Conservation (phyloP, 768 basidiomycete species). For the Pulveroboletus frians region DNA sequence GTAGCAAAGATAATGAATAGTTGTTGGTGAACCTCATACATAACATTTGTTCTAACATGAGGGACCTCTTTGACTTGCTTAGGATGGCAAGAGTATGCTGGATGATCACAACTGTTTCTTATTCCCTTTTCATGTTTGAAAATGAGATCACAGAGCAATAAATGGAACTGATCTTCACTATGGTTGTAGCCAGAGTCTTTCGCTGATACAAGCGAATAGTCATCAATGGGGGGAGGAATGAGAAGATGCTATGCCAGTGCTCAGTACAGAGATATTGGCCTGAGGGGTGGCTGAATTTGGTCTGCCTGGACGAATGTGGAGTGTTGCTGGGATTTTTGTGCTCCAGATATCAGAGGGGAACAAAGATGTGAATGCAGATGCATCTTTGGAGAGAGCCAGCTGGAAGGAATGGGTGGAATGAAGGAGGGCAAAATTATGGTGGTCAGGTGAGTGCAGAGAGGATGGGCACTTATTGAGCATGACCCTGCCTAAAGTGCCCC, state of each 20-base stretch:
- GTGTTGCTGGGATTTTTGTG: too few relatives aligned
- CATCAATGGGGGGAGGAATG: slow-evolving; percentile 66
- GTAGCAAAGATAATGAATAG: neutral
- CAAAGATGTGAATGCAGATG: too few relatives aligned
- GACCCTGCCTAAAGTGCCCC: slow-evolving; percentile 35
- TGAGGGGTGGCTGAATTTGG: neutral
- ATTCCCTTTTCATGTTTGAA: slow-evolving; percentile 50
- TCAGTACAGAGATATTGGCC: neutral
- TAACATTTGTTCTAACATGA: slow-evolving; percentile 52
- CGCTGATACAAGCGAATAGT: slow-evolving; percentile 75
- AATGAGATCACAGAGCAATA: slow-evolving; percentile 76
- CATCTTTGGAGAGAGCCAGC: too few relatives aligned
- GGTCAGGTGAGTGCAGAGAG: too few relatives aligned
- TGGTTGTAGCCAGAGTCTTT: slow-evolving; percentile 60
- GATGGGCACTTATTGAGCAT: too few relatives aligned
- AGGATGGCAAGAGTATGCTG: slow-evolving; percentile 69
- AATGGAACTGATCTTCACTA: slow-evolving; percentile 59
- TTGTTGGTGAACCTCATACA: slow-evolving; percentile 52
- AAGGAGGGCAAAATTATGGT: too few relatives aligned
- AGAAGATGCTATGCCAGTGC: slow-evolving; percentile 47
- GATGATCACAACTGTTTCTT: slow-evolving; percentile 51
- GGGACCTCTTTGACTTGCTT: slow-evolving; percentile 62
- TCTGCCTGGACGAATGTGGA: too few relatives aligned
- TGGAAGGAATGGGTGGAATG: too few relatives aligned
- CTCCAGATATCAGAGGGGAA: too few relatives aligned